Conservation (phyloP, 352 stramenopile genomes). For the Pythium guiyangense region DNA sequence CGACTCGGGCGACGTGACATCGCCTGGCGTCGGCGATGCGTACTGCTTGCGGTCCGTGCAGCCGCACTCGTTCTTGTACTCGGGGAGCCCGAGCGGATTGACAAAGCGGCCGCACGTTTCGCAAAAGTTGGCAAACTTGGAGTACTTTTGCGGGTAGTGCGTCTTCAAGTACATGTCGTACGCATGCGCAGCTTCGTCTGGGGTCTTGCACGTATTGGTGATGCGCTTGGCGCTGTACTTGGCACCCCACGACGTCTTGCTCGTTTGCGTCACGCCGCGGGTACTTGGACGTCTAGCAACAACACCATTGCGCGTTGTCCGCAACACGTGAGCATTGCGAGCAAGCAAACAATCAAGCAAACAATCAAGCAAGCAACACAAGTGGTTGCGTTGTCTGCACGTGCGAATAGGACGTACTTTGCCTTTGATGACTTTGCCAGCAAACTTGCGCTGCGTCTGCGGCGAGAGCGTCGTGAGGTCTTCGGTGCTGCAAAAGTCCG, state of each 20-base stretch:
- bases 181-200: conserved; percentile 71
- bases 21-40: conserved; percentile 16
- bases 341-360: conserved; percentile 7
- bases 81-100: conserved; percentile 68
- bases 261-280: conserved; percentile 81
- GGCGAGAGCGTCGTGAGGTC: conserved; percentile 41
- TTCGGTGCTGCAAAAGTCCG: conserved; percentile 38
- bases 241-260: conserved; percentile 86
- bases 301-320: background rate
- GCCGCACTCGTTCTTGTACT: conserved; percentile 71
- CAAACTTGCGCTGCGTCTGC: conserved; percentile 49
- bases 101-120: conserved; percentile 74
- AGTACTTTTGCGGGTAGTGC: conserved; percentile 78
- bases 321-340: background rate
- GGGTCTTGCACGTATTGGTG: conserved; percentile 88
- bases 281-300: conserved; percentile 78
- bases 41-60: conserved; percentile 28
- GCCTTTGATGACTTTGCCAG: conserved; percentile 75
- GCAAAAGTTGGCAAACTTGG: conserved; percentile 87
- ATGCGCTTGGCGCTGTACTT: conserved; percentile 88
- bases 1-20: conserved; percentile 15
- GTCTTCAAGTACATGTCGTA: conserved; percentile 84
- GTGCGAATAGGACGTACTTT: conserved; percentile 34
- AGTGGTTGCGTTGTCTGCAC: background rate
- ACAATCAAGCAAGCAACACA: no score